Conservation (phyloP, 2,329 filamentous ascomycete species). For the Epichloe gansuensis region DNA sequence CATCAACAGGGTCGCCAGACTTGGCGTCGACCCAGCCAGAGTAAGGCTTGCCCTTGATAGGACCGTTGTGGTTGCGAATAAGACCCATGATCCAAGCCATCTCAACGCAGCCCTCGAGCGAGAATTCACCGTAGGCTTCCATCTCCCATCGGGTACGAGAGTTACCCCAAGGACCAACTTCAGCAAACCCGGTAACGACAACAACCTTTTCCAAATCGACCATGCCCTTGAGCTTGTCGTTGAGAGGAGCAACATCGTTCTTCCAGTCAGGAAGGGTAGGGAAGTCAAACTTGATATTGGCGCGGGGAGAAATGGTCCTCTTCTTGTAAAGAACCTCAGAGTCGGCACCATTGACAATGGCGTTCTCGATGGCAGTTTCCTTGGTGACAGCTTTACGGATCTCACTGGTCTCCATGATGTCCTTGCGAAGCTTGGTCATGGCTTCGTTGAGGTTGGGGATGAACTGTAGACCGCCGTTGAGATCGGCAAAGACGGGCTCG, state of each 20-base stretch:
- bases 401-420: conserved; percentile 90
- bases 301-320: conserved; percentile 81
- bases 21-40: conserved; percentile 95
- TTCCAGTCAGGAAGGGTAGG: conserved; percentile 86
- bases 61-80: conserved; percentile 96
- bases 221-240: conserved; percentile 86
- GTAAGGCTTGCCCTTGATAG: conserved; percentile 91
- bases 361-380: conserved; percentile 93
- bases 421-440: conserved; percentile 86
- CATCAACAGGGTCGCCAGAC: conserved; percentile 86
- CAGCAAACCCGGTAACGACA: conserved; percentile 90
- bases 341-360: conserved; percentile 87
- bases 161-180: conserved; percentile 97
- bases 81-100: conserved; percentile 99
- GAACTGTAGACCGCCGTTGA: conserved; percentile 96
- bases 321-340: conserved; percentile 92
- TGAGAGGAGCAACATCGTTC: conserved; percentile 75
- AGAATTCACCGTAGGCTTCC: conserved; percentile 94
- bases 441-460: conserved; percentile 88
- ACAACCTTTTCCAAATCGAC: conserved; percentile 97
- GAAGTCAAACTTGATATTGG: conserved; percentile 97
- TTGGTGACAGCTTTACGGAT: conserved; percentile 87
- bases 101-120: conserved; percentile 92
- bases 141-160: conserved; percentile 98
- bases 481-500: conserved; percentile 90